Conservation (phyloP, 1,284 basidiomycete species). For the Exobasidium cylindrosporum region DNA sequence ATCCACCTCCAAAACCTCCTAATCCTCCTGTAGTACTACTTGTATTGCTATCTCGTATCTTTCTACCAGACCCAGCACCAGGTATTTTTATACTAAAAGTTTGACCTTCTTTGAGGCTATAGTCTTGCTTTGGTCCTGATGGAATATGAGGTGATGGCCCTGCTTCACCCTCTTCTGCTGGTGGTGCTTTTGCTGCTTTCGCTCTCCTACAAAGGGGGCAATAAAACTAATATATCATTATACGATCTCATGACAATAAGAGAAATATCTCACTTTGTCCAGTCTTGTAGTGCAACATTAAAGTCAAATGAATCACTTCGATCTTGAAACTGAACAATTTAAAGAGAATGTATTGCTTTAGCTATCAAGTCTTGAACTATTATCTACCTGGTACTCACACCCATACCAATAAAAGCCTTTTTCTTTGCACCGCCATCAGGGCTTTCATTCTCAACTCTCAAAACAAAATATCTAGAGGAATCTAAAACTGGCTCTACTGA, state of each 20-base stretch:
- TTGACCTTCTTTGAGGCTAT: slow-evolving; percentile 91
- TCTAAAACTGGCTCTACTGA: slow-evolving; percentile 93
- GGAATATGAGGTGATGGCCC: slow-evolving; percentile 58
- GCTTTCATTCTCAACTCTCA: slow-evolving; percentile 66
- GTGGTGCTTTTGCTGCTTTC: slow-evolving; percentile 35
- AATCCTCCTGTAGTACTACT: slow-evolving; percentile 12
- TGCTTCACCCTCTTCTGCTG: slow-evolving; percentile 18
- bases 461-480: slow-evolving; percentile 90
- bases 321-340: slow-evolving; percentile 53
- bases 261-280: slow-evolving; percentile 74
- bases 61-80: slow-evolving; percentile 23
- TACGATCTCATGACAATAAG: no score
- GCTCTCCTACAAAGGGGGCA: slow-evolving; percentile 26
- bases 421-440: slow-evolving; percentile 39
- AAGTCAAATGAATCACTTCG: slow-evolving; percentile 51
- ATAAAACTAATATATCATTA: slow-evolving; percentile 4
- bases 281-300: slow-evolving; percentile 77
- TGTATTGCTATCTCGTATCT: slow-evolving; percentile 18
- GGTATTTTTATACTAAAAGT: slow-evolving; percentile 66
- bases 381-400: slow-evolving; percentile 32
- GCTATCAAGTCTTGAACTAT: background rate
- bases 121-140: slow-evolving; percentile 76
- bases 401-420: slow-evolving; percentile 50
- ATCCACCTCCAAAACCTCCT: slow-evolving; percentile 17
- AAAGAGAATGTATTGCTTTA: background rate